A percentile compares a stretch with the other conserved stretches of the same genome.
Evolutionary conservation across 257 asterid species (phyloP).

Genomic region (Mitragyna speciosa): DNA sequence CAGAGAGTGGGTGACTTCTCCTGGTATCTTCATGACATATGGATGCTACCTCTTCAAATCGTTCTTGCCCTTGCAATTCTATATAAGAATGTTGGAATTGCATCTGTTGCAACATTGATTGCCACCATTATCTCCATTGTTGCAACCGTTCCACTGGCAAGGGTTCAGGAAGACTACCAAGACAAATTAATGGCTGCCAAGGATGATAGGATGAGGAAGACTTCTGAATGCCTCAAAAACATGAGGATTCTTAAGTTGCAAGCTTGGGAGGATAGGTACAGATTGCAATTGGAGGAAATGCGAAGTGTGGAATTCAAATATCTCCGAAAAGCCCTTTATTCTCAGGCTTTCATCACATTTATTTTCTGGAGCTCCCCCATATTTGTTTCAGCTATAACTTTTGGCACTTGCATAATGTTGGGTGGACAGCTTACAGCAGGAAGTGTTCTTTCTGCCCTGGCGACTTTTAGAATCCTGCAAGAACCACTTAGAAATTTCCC

Average conservation of each 20-base stretch:
- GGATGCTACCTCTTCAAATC: slow-evolving; percentile 79
- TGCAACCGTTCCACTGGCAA: slow-evolving; percentile 66
- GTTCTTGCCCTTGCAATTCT: slow-evolving; percentile 67
- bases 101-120: slow-evolving; percentile 59
- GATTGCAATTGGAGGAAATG: slow-evolving; percentile 64
- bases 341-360: slow-evolving; percentile 70
- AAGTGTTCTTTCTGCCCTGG: slow-evolving; percentile 72
- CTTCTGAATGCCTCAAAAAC: slow-evolving; percentile 69
- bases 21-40: slow-evolving; percentile 73
- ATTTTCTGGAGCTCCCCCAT: slow-evolving; percentile 83
- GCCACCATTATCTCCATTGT: slow-evolving; percentile 68
- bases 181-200: slow-evolving; percentile 75
- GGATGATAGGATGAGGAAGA: slow-evolving; percentile 77
- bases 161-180: slow-evolving; percentile 65
- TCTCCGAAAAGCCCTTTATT: slow-evolving; percentile 64
- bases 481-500: slow-evolving; percentile 78
- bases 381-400: slow-evolving; percentile 68
- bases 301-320: slow-evolving; percentile 67
- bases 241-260: slow-evolving; percentile 74
- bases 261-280: slow-evolving; percentile 81
- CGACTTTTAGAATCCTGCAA: slow-evolving; percentile 71
- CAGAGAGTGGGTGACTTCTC: slow-evolving; percentile 80
- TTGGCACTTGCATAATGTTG: slow-evolving; percentile 62
- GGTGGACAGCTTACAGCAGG: slow-evolving; percentile 81
- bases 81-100: slow-evolving; percentile 73